Evolutionary conservation across 106 monocot species (phyloP).

Genomic region (Chionographis japonica): DNA sequence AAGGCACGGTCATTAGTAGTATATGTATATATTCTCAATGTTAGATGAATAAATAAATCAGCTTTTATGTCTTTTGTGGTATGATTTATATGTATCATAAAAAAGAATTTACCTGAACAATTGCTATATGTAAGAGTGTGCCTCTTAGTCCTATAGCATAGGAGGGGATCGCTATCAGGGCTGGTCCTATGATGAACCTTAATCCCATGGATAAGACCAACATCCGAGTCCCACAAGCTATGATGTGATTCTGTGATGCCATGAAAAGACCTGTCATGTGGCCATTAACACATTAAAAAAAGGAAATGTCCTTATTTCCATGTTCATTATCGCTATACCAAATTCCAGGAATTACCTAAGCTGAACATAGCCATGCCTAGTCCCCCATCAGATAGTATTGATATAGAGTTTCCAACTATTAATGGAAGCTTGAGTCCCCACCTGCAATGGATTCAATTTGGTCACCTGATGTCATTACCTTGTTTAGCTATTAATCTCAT

Average conservation of each 20-base stretch:
- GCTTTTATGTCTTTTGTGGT: no score
- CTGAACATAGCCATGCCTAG: constrained; percentile 94
- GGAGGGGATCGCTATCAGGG: constrained; percentile 49
- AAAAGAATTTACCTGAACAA: constrained; percentile 50
- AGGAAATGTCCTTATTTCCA: neutral
- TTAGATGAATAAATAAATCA: no score
- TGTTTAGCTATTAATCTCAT: neutral
- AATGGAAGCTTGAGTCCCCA: constrained; percentile 52
- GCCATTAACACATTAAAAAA: neutral
- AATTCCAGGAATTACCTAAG: constrained; percentile 39
- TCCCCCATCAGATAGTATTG: constrained; percentile 68
- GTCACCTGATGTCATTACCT: neutral
- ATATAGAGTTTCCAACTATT: constrained; percentile 51
- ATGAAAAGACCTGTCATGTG: constrained; percentile 69
- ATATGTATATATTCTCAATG: no score
- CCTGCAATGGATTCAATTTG: constrained; percentile 30
- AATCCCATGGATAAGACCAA: constrained; percentile 38
- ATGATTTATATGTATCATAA: no score
- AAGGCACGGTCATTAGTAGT: no score
- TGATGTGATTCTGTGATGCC: constrained; percentile 55
- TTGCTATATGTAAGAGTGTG: constrained; percentile 34
- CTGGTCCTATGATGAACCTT: constrained; percentile 68
- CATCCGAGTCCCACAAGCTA: constrained; percentile 54
- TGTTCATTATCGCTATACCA: neutral
- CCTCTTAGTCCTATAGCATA: constrained; percentile 54